Conservation (phyloP, 495 filamentous ascomycete species). For the Aspergillus affinis region DNA sequence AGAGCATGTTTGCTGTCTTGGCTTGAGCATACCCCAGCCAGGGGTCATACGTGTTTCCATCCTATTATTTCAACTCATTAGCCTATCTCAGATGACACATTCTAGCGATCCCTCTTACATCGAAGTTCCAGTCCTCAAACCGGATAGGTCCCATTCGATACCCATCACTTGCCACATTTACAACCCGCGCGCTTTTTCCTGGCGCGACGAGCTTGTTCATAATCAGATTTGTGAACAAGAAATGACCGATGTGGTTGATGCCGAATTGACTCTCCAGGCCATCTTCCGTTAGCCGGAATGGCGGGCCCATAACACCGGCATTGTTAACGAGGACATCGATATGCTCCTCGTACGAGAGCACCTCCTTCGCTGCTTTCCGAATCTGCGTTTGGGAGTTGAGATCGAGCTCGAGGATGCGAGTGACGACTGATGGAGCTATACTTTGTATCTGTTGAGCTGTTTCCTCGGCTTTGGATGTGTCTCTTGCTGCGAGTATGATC, state of each 20-base stretch:
- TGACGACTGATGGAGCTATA: not conserved
- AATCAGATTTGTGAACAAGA: constrained; percentile 3
- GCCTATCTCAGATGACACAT: not conserved
- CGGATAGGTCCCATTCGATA: not conserved
- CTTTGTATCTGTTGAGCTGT: not conserved
- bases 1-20: constrained; percentile 10
- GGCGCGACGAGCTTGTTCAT: not conserved
- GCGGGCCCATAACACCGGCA: constrained; percentile 1
- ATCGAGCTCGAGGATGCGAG: constrained; percentile 2
- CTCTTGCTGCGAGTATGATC: constrained; percentile 1
- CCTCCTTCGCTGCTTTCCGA: constrained; percentile 3
- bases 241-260: constrained; percentile 3
- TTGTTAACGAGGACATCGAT: constrained; percentile 11
- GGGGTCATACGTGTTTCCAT: constrained; percentile 1
- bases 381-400: not conserved
- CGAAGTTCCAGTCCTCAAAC: constrained; percentile 6
- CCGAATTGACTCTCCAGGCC: constrained; percentile 2
- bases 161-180: constrained; percentile 1
- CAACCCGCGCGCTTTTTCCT: not conserved
- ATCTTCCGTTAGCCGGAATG: not conserved
- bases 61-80: not conserved
- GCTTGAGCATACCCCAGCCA: constrained; percentile 7
- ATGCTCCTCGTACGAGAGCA: constrained; percentile 1
- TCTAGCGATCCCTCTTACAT: not conserved
- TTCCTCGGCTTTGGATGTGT: not conserved